Conservation (phyloP, 495 filamentous ascomycete genomes). For the Thozetella sp. region DNA sequence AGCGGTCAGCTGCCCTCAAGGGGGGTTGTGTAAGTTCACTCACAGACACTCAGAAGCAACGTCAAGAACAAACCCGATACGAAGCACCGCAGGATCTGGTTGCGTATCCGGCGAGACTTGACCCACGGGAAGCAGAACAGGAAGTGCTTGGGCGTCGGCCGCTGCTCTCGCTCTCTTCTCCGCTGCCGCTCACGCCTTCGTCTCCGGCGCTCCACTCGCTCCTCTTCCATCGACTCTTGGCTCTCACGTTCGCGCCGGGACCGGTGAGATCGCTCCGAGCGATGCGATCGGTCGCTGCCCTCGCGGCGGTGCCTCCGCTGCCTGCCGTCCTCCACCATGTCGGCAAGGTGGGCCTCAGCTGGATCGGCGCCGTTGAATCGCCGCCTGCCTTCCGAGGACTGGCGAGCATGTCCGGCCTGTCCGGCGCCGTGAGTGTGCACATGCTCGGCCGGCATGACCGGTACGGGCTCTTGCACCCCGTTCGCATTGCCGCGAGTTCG, state of each 20-base stretch:
- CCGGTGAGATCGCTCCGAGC: slow-evolving; percentile 9
- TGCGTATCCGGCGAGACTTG: slow-evolving; percentile 50
- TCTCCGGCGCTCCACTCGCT: slow-evolving; percentile 5
- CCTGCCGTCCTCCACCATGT: slow-evolving; percentile 23
- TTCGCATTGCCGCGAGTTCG: slow-evolving; percentile 9
- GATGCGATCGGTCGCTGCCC: slow-evolving; percentile 2
- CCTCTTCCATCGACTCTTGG: slow-evolving; percentile 2
- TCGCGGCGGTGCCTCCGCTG: slow-evolving; percentile 12
- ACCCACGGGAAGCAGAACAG: slow-evolving; percentile 55
- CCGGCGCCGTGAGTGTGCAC: slow-evolving; percentile 1
- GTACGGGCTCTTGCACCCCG: slow-evolving; percentile 13
- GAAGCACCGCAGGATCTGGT: slow-evolving; percentile 60
- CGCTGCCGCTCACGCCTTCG: slow-evolving; percentile 7
- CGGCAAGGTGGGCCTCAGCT: slow-evolving; percentile 32
- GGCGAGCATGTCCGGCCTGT: not conserved
- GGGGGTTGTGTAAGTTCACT: slow-evolving; percentile 18
- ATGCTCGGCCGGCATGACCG: slow-evolving; percentile 1
- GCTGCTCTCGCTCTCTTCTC: not conserved
- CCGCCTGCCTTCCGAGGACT: not conserved
- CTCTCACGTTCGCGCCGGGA: slow-evolving; percentile 4
- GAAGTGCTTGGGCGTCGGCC: slow-evolving; percentile 34
- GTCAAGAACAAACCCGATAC: slow-evolving; percentile 56
- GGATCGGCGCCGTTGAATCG: slow-evolving; percentile 35
- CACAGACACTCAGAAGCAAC: slow-evolving; percentile 61
- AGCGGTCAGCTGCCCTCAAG: not conserved